Base-by-base conservation (phyloP, 495 filamentous ascomycete species). In the Sporormia fimetaria region DNA sequence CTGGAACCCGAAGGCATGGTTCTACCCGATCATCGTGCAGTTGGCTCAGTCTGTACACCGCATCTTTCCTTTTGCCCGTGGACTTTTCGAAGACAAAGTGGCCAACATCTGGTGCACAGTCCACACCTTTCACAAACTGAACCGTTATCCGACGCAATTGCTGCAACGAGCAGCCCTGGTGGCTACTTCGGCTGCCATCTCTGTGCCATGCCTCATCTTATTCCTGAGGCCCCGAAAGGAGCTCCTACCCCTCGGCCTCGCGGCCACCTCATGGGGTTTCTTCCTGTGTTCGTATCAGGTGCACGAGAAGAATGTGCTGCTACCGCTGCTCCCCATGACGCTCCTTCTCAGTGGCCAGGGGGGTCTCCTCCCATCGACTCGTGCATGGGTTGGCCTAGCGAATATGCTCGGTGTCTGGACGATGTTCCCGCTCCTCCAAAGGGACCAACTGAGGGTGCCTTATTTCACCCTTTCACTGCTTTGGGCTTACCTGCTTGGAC, bases 251-350 rank as follows among this genome's bases (percentile, higher is more conserved):
- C 73, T 81, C 6, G 83, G 81, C 0, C 67, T 95, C 12, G 79
- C 86, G 1, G 69, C 78, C 11, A 83, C 80, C 0, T 80, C 87
- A 1, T 98, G 90, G 90, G 90, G 82, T 2, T 98, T 98, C 67
- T 98, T 95, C 61, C 64, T 98, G 8, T 94, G 87, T 61, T 87
- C 82, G 37, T 98, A 94, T 63, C 90, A 98, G 50, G 90, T 98
- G 0, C 90, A 98, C 59, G 90, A 98, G 62, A 98, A 98, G 66
- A 92, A 83, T 49, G 84, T 93, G 0, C 67, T 98, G 4, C 72
- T 98, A 0, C 90, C 90, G 2, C 67, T 96, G 17, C 74, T 94
- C 44, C 90, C 90, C 0, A 90, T 88, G 78, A 94, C 87, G 0
- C 63, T 94, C 6, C 65, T 94, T 3, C 71, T 96, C 14, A 81